phyloP scores from a whole-genome alignment of 139 green algal species.

The Picochlorum sp. region DNA sequence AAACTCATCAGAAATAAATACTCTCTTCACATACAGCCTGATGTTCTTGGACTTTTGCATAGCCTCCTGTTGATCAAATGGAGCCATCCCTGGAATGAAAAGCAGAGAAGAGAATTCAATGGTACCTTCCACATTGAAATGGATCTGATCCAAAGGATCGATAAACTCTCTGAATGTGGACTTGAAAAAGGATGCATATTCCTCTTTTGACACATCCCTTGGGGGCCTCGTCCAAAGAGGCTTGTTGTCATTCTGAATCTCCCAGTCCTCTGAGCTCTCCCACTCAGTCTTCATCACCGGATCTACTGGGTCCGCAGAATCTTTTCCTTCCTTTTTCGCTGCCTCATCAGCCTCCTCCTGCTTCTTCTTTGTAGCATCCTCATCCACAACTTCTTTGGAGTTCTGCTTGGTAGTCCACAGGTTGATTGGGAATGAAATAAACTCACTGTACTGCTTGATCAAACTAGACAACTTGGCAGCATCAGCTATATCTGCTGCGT shows the following conservation, averaged over 20 bases:
- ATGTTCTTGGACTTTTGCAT: conserved; percentile 56
- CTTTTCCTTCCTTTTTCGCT: conserved; percentile 57
- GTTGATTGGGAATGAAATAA: conserved; percentile 98
- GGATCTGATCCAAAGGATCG: conserved; percentile 58
- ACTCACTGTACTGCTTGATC: conserved; percentile 97
- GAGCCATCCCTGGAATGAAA: conserved; percentile 94
- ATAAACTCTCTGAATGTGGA: conserved; percentile 73
- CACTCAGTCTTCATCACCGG: conserved; percentile 83
- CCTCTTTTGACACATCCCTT: conserved; percentile 67
- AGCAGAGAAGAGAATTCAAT: conserved; percentile 94
- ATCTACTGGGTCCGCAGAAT: conserved; percentile 53
- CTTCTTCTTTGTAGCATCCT: conserved; percentile 63
- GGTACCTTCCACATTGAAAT: conserved; percentile 94
- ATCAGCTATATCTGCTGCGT: conserved; percentile 72
- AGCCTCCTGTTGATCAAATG: conserved; percentile 82
- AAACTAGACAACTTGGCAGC: conserved; percentile 62
- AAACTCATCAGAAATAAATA: conserved; percentile 98
- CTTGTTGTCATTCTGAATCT: conserved; percentile 90
- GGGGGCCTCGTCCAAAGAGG: conserved; percentile 84
- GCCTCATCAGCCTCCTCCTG: conserved; percentile 67
- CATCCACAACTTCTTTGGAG: conserved; percentile 55
- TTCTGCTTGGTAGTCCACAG: conserved; percentile 38
- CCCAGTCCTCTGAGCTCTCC: conserved; percentile 72
- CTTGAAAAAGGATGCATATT: conserved; percentile 97
- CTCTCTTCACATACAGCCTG: conserved; percentile 92